phyloP scores from a whole-genome alignment of 2,329 filamentous ascomycete genomes.

The Trichophaea hybrida region DNA sequence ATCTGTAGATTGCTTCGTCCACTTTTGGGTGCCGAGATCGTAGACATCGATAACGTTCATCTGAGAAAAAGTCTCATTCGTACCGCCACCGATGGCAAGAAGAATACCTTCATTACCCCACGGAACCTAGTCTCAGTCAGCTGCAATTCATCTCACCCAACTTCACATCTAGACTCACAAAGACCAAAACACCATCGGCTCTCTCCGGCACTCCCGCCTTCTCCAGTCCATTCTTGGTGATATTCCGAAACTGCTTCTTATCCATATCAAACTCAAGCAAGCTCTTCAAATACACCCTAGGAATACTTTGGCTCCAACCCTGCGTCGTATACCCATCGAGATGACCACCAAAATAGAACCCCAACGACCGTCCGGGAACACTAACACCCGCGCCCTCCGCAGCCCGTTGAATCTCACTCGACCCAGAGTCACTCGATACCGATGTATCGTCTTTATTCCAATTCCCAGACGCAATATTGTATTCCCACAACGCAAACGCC shows the following conservation, averaged over 20 bases:
- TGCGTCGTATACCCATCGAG: slow-evolving; percentile 48
- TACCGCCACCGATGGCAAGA: slow-evolving; percentile 62
- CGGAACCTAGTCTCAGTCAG: slow-evolving; percentile 38
- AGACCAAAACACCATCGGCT: slow-evolving; percentile 58
- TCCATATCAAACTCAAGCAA: slow-evolving; percentile 56
- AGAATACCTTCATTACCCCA: slow-evolving; percentile 63
- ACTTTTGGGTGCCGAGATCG: slow-evolving; percentile 53
- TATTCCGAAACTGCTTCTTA: slow-evolving; percentile 55
- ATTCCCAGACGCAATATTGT: slow-evolving; percentile 39
- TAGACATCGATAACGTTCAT: slow-evolving; percentile 71
- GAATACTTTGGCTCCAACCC: slow-evolving; percentile 53
- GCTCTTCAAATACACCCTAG: slow-evolving; percentile 56
- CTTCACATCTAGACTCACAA: slow-evolving; percentile 30
- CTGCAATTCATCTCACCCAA: not conserved
- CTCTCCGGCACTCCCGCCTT: slow-evolving; percentile 54
- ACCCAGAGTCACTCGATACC: slow-evolving; percentile 14
- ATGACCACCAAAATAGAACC: slow-evolving; percentile 69
- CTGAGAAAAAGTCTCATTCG: slow-evolving; percentile 49
- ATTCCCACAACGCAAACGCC: slow-evolving; percentile 54
- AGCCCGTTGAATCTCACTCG: slow-evolving; percentile 44
- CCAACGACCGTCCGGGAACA: slow-evolving; percentile 53
- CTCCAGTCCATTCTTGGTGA: slow-evolving; percentile 55
- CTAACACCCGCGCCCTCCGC: slow-evolving; percentile 61
- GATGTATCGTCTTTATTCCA: slow-evolving; percentile 19
- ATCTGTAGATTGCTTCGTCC: slow-evolving; percentile 51